These are phyloP conservation scores for Fusarium proliferatum DNA, from an alignment of 2,329 filamentous ascomycete species.

Conservation along the genomic window DNA sequence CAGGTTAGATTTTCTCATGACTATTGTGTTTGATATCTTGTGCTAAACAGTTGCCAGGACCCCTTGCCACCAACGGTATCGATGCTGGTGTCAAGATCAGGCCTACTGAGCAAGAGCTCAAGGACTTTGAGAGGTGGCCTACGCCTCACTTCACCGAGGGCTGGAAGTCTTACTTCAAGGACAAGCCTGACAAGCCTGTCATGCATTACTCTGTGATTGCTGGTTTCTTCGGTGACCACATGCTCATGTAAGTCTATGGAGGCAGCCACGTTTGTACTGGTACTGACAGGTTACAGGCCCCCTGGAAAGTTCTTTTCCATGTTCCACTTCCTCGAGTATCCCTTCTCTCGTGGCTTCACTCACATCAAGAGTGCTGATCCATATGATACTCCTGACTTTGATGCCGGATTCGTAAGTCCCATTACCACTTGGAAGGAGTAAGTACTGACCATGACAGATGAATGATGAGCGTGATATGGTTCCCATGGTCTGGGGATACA, in stretches of 20 bases:
- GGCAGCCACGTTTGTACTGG: fast-evolving
- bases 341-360: constrained; percentile 77
- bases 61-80: constrained; percentile 81
- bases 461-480: constrained; percentile 88
- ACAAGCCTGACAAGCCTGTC: constrained; percentile 87
- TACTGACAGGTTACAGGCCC: constrained; percentile 62
- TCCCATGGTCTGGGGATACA: constrained; percentile 86
- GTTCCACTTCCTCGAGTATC: constrained; percentile 85
- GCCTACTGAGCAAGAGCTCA: constrained; percentile 74
- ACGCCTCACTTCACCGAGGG: constrained; percentile 78
- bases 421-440: no score
- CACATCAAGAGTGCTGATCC: constrained; percentile 78
- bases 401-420: constrained; percentile 71
- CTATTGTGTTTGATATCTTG: no score
- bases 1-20: no score
- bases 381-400: constrained; percentile 81
- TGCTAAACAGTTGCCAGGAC: constrained; percentile 51
- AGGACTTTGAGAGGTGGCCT: constrained; percentile 77
- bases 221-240: constrained; percentile 71
- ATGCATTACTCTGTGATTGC: constrained; percentile 87
- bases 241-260: constrained; percentile 60
- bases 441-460: constrained; percentile 58
- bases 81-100: constrained; percentile 84
- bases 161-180: constrained; percentile 85
- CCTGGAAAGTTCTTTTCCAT: constrained; percentile 85